Evolutionary conservation across 2,329 filamentous ascomycete species (phyloP), one percentile per base, ranked within the genome.

Genomic region (Sporothrix brunneoviolacea): DNA sequence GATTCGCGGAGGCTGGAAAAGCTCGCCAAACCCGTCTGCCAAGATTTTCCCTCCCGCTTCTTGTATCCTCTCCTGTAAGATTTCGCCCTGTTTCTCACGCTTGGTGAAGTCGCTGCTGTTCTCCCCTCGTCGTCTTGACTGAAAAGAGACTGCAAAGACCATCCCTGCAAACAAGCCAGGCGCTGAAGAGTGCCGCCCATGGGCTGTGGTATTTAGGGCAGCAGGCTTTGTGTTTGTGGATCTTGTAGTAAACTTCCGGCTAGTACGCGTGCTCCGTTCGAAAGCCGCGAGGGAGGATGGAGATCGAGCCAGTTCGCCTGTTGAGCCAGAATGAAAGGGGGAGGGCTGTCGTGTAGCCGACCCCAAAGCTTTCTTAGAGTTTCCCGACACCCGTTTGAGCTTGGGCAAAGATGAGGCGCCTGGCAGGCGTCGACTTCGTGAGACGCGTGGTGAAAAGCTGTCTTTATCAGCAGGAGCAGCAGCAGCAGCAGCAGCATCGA

Each of bases 101-200:
- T 64, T 60, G 3, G 60, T 61, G 41, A 64, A 67, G 8, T 80
- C 79, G 16, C 80, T 75, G 8, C 69, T 69, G 15, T 73, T 75
- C 47, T 80, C 74, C 1, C 77, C 73, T 2, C 73, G 70, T 36
- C 70, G 68, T 24, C 67, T 68, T 0, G 68, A 65, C 58, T 75
- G 74, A 55, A 89, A 88, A 0, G 89, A 91, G 10, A 95, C 77
- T 0, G 90, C 90, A 66, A 97, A 96, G 0, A 81, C 82, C 90
- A 96, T 95, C 37, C 83, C 82, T 1, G 77, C 69, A 60, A 97
- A 95, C 0, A 94, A 54, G 9, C 52, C 56, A 46, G 32, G 55
- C 33, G 30, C 57, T 52, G 28, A 36, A 42, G 33, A 43, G 37
- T 16, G 49, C 50, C 18, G 53, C 45, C 5, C 42, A 22, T 4